Evolutionary conservation across 495 filamentous ascomycete species (phyloP).

Genomic region (Neurospora sp.): DNA sequence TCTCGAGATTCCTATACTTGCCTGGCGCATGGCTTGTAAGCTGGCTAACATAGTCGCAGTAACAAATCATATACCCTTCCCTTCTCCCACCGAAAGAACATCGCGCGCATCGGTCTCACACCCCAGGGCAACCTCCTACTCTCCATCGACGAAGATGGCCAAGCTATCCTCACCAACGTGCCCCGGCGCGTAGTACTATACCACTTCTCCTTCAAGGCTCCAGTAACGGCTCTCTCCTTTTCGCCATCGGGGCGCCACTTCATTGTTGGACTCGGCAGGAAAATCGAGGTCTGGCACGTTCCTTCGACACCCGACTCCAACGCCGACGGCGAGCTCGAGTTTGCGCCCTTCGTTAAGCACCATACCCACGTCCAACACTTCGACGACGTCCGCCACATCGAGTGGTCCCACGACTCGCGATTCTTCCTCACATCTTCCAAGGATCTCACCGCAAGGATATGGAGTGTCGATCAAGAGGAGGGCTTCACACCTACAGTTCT

Average conservation of each 20-base stretch:
- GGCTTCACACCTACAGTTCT: slow-evolving; percentile 83
- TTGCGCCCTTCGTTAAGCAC: slow-evolving; percentile 87
- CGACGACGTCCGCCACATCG: slow-evolving; percentile 70
- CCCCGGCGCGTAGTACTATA: slow-evolving; percentile 75
- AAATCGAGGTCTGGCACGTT: slow-evolving; percentile 91
- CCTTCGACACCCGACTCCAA: slow-evolving; percentile 73
- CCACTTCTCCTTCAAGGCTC: slow-evolving; percentile 85
- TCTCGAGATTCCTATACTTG: slow-evolving; percentile 2
- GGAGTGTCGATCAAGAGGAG: slow-evolving; percentile 80
- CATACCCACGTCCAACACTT: slow-evolving; percentile 80
- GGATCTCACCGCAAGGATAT: slow-evolving; percentile 87
- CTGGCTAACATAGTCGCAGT: slow-evolving; percentile 37
- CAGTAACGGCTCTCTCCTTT: slow-evolving; percentile 76
- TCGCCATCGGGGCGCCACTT: slow-evolving; percentile 88
- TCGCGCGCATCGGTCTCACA: slow-evolving; percentile 74
- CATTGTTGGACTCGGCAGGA: slow-evolving; percentile 71
- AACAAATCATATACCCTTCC: slow-evolving; percentile 95
- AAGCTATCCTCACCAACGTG: slow-evolving; percentile 83
- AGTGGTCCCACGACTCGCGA: slow-evolving; percentile 91
- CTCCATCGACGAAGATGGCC: slow-evolving; percentile 88
- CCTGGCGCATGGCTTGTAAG: slow-evolving; percentile 9
- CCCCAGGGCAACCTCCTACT: slow-evolving; percentile 85
- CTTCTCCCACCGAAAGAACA: slow-evolving; percentile 88
- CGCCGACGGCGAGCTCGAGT: slow-evolving; percentile 76
- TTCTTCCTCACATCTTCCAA: slow-evolving; percentile 89